Evolutionary conservation across 129 eudicot species (phyloP).

Genomic region (Flaveria linearis): DNA sequence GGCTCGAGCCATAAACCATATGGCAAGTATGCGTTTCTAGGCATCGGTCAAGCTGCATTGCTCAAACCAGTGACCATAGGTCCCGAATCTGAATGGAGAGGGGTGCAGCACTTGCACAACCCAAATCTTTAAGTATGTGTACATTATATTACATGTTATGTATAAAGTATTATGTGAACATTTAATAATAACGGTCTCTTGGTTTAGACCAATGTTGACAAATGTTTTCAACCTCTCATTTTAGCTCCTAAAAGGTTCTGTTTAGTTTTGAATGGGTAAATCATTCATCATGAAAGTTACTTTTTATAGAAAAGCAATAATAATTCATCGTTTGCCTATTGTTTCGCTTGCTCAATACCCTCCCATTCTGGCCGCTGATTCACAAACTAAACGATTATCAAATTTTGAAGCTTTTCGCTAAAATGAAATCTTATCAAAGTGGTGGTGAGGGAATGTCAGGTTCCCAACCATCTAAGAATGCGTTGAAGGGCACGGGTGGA

Average conservation of each 20-base stretch:
- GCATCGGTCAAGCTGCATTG: constrained; percentile 74
- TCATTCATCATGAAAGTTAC: constrained; percentile 18
- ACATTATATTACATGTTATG: constrained; percentile 5
- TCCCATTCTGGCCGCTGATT: constrained; percentile 11
- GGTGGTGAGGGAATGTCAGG: constrained; percentile 49
- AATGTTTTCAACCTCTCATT: constrained; percentile 15
- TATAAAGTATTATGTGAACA: constrained; percentile 4
- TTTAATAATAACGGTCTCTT: neutral
- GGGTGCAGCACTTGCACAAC: constrained; percentile 58
- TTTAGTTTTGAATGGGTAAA: constrained; percentile 24
- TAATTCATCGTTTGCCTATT: constrained; percentile 26
- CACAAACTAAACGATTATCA: neutral
- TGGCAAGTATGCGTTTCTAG: constrained; percentile 63
- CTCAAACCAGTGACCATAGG: constrained; percentile 65
- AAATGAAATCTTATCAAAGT: constrained; percentile 20
- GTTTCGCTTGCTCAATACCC: constrained; percentile 4
- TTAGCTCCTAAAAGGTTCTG: constrained; percentile 30
- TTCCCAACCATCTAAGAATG: constrained; percentile 61
- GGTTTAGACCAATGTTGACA: neutral
- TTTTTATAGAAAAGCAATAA: constrained; percentile 21
- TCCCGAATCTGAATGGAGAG: constrained; percentile 73
- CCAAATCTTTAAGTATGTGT: constrained; percentile 57
- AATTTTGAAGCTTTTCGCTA: no score
- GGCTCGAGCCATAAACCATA: constrained; percentile 73
- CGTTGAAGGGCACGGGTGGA: constrained; percentile 36